Base-by-base conservation (phyloP, 106 monocot genomes). In the Xerophyta viscosa region DNA sequence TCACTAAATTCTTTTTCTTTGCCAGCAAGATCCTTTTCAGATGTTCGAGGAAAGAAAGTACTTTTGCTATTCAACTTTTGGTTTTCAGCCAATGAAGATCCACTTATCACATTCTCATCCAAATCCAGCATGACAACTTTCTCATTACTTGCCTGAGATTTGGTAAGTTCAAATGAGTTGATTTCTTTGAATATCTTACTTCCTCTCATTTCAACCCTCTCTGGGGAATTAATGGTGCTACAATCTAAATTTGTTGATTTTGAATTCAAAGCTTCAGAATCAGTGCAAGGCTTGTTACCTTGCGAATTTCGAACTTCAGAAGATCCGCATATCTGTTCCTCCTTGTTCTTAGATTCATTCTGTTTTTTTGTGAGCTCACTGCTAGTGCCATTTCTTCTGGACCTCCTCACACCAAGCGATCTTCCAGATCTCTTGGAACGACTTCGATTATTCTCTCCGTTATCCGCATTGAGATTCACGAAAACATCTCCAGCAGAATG, bases 391-490 rank as follows among this genome's bases (percentile, higher is more conserved):
- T 31, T 60, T 55, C 52, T 27, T 3, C 19, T 15, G 6, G 65
- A 61, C 39, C 55, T 57, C 44, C 61, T 61, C 15, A 44, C 19
- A 46, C 18, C 43, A 44, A n/a, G 22, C 14, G 46, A 37, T 48
- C 31, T 41, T 26, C 36, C 63, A 44, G 28, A 17, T 25, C 21
- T 20, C 8, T 27, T 29, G 25, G 14, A 27, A 2, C 18, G 19
- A 15, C 10, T 6, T 1, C 6, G 26, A 48, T 22, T 8, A 26
- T 9, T 1, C 37, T 12, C 12, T 8, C 1, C 18, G 20, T 47
- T 57, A 10, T 33, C 33, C 24, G 13, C 42, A 47, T 20, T 13
- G 15, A 37, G 19, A 28, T 41, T 57, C 6, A 39, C 41, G 4
- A 2, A 19, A 27, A 0, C 39, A 41, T 65, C 53, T 14, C 14